phyloP scores from a whole-genome alignment of 305 asterid genomes.

The Solanum chacoense region DNA sequence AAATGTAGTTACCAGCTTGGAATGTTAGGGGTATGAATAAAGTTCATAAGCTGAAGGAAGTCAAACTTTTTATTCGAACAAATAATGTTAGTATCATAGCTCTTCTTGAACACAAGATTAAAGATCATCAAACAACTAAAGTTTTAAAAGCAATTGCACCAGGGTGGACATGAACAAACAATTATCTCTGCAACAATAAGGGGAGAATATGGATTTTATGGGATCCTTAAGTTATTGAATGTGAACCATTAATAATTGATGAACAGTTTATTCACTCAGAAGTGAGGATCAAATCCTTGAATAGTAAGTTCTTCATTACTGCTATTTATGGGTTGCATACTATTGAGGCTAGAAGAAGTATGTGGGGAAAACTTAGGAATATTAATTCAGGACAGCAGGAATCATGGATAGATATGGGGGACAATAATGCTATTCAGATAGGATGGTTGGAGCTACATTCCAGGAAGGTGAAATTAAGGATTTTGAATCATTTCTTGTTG shows the following conservation, averaged over 20 bases:
- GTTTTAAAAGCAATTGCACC: too few relatives aligned
- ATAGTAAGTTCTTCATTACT: background rate
- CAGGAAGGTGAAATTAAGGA: too few relatives aligned
- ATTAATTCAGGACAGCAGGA: background rate
- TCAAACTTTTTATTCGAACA: too few relatives aligned
- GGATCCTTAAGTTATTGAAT: background rate
- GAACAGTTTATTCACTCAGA: background rate
- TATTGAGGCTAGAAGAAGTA: too few relatives aligned
- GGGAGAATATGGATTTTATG: background rate
- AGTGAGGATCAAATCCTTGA: too few relatives aligned
- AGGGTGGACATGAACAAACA: too few relatives aligned
- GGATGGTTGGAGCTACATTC: background rate
- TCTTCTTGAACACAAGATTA: background rate
- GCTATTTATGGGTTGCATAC: too few relatives aligned
- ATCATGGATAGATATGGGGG: background rate
- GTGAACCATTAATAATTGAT: background rate
- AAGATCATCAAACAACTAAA: background rate
- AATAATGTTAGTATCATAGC: background rate
- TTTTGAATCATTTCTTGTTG: background rate
- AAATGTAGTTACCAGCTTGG: background rate
- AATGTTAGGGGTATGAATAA: background rate
- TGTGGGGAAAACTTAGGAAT: background rate
- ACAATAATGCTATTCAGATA: background rate
- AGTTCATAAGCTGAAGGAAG: background rate
- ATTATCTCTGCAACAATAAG: too few relatives aligned